phyloP scores from a whole-genome alignment of 352 stramenopile species.

The Phytophthora hybrid region DNA sequence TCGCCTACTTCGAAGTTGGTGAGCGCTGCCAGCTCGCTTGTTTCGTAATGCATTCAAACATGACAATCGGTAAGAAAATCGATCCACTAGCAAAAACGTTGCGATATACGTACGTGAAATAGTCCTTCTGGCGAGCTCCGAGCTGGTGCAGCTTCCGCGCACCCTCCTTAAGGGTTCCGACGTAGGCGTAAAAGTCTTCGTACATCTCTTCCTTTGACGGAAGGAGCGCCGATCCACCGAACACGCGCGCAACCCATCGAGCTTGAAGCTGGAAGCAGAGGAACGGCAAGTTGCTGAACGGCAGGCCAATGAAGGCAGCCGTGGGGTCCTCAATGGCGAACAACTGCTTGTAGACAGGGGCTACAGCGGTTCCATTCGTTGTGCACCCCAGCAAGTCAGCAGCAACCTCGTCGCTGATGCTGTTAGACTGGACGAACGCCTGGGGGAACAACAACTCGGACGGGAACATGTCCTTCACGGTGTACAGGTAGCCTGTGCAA shows the following conservation, averaged over 20 bases:
- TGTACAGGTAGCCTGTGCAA: constrained; percentile 82
- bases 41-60: not conserved
- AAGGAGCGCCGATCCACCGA: constrained; percentile 44
- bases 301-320: constrained; percentile 74
- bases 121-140: constrained; percentile 53
- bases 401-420: constrained; percentile 33
- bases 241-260: constrained; percentile 75
- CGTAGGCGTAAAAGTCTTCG: constrained; percentile 57
- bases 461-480: constrained; percentile 59
- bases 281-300: constrained; percentile 85
- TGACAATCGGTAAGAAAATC: not conserved
- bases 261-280: constrained; percentile 82
- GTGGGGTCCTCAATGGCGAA: constrained; percentile 83
- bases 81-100: not conserved
- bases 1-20: constrained; percentile 52
- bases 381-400: constrained; percentile 48
- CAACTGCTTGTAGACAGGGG: constrained; percentile 81
- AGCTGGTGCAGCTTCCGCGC: constrained; percentile 80
- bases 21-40: constrained; percentile 48
- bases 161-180: constrained; percentile 48
- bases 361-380: constrained; percentile 47
- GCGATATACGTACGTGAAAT: constrained; percentile 53
- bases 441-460: constrained; percentile 58
- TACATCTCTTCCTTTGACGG: constrained; percentile 81
- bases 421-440: constrained; percentile 26